These are phyloP conservation scores for Colletotrichum sp. DNA, from an alignment of 2,329 filamentous ascomycete genomes.

Conservation along the genomic window DNA sequence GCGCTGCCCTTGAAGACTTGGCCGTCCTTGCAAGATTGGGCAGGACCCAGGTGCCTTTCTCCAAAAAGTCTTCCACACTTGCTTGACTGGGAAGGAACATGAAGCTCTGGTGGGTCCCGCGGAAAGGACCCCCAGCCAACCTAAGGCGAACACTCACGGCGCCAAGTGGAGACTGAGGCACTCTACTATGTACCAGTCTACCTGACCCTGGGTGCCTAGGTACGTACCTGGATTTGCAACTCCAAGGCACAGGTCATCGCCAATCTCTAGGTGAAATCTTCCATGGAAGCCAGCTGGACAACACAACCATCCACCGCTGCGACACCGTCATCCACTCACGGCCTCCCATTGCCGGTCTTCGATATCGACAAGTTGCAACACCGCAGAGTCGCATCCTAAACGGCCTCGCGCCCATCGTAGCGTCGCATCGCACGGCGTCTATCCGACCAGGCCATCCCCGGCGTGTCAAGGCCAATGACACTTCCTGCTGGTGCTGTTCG, in stretches of 20 bases:
- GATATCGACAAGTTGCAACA: not conserved
- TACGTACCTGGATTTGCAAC: not conserved
- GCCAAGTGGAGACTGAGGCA: not conserved
- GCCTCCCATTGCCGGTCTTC: not conserved
- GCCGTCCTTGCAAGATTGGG: not conserved
- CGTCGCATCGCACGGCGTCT: not conserved
- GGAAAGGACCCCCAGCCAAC: not conserved
- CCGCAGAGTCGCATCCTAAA: conserved; percentile 8
- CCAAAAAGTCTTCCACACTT: not conserved
- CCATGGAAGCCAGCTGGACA: not conserved
- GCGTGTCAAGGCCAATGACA: not conserved
- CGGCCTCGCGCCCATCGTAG: not conserved
- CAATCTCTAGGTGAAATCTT: not conserved
- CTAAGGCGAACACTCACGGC: not conserved
- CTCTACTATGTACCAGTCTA: too few relatives aligned
- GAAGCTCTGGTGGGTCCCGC: not conserved
- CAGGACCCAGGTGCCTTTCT: not conserved
- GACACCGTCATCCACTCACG: not conserved
- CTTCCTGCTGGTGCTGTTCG: not conserved
- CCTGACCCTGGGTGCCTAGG: not conserved
- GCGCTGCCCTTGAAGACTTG: not conserved
- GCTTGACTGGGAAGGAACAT: not conserved
- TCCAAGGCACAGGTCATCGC: not conserved
- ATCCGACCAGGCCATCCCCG: not conserved
- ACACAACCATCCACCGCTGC: not conserved